Conservation (phyloP, 345 rosid species). For the Rhodomyrtus tomentosa region DNA sequence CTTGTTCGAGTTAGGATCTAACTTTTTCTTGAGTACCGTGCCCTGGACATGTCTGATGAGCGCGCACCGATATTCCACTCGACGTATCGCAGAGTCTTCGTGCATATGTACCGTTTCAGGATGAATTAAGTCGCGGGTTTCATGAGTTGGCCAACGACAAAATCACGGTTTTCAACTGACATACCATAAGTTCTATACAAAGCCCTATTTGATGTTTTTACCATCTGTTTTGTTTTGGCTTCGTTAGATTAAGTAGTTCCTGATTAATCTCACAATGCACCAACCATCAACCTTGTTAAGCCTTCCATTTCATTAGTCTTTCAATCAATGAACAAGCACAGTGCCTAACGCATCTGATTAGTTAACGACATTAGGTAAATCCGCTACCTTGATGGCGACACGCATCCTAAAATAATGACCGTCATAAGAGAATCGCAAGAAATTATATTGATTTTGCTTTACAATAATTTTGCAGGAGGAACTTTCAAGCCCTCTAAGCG, state of each 20-base stretch:
- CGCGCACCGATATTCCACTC: background rate
- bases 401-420: background rate
- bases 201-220: background rate
- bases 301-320: background rate
- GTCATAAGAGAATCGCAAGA: background rate
- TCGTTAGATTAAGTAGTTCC: background rate
- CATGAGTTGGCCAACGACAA: background rate
- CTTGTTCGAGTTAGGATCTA: background rate
- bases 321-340: background rate
- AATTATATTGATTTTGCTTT: background rate
- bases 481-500: slow-evolving; percentile 59
- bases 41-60: background rate
- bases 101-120: background rate
- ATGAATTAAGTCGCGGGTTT: background rate
- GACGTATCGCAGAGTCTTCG: background rate
- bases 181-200: background rate
- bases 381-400: background rate
- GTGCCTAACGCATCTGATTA: background rate
- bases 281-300: background rate
- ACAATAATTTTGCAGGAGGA: slow-evolving; percentile 50
- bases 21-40: background rate
- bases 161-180: background rate
- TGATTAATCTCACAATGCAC: background rate
- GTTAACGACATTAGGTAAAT: background rate
- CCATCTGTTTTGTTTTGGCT: background rate